Conservation (phyloP, 208 protist species). For the Trypanosoma lewisi region DNA sequence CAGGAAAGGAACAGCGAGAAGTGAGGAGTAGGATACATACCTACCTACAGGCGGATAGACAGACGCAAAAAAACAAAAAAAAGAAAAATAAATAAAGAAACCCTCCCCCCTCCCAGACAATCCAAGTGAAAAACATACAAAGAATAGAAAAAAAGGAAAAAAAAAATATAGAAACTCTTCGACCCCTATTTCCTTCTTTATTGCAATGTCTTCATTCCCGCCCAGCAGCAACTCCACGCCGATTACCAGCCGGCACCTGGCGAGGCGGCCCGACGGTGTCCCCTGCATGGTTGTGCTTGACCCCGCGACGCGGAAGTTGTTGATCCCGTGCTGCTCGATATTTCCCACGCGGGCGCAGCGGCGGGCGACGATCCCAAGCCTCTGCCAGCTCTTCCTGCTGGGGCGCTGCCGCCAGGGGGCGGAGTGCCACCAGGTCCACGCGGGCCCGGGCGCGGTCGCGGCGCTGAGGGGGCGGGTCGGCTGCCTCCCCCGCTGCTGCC, state of each 20-base stretch:
- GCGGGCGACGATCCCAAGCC: conserved; percentile 41
- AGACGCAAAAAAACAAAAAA: background rate
- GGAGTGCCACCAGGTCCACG: conserved; percentile 78
- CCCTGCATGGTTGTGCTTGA: conserved; percentile 27
- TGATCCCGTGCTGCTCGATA: conserved; percentile 15
- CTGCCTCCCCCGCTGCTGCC: conserved; percentile 66
- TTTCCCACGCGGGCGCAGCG: conserved; percentile 20
- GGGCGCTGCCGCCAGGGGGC: conserved; percentile 59
- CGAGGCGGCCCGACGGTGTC: background rate
- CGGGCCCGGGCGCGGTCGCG: conserved; percentile 43
- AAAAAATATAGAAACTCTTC: too few relatives aligned
- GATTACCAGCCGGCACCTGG: background rate
- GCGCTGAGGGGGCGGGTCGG: conserved; percentile 50
- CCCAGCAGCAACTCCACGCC: conserved; percentile 2
- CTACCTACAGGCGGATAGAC: background rate
- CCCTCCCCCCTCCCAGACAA: background rate
- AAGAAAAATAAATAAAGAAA: conserved; percentile 5
- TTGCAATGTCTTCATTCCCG: too few relatives aligned
- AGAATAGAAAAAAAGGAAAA: background rate
- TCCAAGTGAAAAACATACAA: background rate
- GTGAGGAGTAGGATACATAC: background rate
- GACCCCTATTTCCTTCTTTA: too few relatives aligned
- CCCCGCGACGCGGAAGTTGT: conserved; percentile 26
- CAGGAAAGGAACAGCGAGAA: background rate
- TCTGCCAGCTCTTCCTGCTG: conserved; percentile 70